These are phyloP conservation scores for Aspergillus japonicus DNA, from an alignment of 2,329 filamentous ascomycete genomes.

Conservation along the genomic window DNA sequence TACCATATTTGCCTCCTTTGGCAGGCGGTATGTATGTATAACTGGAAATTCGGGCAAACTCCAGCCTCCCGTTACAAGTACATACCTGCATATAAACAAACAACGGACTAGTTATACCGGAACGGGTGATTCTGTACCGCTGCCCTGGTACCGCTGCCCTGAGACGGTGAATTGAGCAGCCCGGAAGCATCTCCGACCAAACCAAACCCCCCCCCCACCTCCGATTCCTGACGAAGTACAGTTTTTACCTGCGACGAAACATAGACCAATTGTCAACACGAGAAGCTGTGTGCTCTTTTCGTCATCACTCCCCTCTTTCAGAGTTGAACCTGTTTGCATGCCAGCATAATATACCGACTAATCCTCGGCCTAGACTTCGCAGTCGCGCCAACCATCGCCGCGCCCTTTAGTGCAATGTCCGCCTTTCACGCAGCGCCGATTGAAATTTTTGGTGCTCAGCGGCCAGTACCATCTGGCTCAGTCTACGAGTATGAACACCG, in stretches of 20 bases:
- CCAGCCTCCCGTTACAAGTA: too few relatives aligned
- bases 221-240: too few relatives aligned
- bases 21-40: background rate
- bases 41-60: too few relatives aligned
- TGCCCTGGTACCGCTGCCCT: too few relatives aligned
- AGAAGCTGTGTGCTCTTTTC: background rate
- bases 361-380: background rate
- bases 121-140: too few relatives aligned
- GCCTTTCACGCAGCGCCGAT: constrained; percentile 23
- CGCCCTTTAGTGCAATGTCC: constrained; percentile 25
- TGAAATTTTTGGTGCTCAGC: constrained; percentile 28
- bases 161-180: too few relatives aligned
- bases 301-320: background rate
- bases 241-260: too few relatives aligned
- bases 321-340: background rate
- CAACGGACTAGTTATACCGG: too few relatives aligned
- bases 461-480: constrained; percentile 15
- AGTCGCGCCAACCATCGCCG: background rate
- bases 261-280: too few relatives aligned
- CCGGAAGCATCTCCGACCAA: too few relatives aligned
- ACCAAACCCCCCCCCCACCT: too few relatives aligned
- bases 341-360: background rate
- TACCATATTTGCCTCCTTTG: background rate
- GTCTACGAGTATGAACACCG: constrained; percentile 19
- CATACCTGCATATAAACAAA: too few relatives aligned